A percentile compares a stretch with the other conserved stretches of the same genome.
Conservation (phyloP, 2,329 filamentous ascomycete genomes). For the Colletotrichum orbiculare region DNA sequence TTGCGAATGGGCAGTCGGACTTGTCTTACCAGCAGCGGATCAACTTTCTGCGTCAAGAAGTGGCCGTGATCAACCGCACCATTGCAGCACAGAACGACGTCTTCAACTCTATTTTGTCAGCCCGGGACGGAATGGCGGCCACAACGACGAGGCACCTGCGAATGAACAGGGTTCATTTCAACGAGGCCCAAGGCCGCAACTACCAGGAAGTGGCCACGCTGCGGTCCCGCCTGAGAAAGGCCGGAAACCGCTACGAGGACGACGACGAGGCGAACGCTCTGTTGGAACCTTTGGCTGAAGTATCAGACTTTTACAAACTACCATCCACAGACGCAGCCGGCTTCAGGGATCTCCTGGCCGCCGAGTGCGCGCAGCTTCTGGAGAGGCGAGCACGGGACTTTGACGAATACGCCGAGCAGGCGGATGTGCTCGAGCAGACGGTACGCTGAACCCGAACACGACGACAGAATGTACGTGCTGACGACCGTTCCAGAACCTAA, state of each 20-base stretch:
- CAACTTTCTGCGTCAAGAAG: slow-evolving; percentile 54
- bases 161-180: slow-evolving; percentile 36
- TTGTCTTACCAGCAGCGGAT: slow-evolving; percentile 54
- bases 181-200: slow-evolving; percentile 16
- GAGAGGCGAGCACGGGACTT: slow-evolving; percentile 48
- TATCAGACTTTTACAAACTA: slow-evolving; percentile 38
- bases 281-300: slow-evolving; percentile 22
- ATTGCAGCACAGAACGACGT: slow-evolving; percentile 47
- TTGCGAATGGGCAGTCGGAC: slow-evolving; percentile 52
- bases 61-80: slow-evolving; percentile 50
- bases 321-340: slow-evolving; percentile 28
- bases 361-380: slow-evolving; percentile 52
- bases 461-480: not conserved
- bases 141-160: slow-evolving; percentile 32
- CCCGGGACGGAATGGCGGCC: slow-evolving; percentile 8
- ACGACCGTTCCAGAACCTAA: slow-evolving; percentile 41
- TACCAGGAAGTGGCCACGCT: not conserved
- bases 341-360: slow-evolving; percentile 47
- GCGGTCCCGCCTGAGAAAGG: slow-evolving; percentile 28
- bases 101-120: slow-evolving; percentile 41
- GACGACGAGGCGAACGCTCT: slow-evolving; percentile 13
- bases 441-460: slow-evolving; percentile 30
- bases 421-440: slow-evolving; percentile 42
- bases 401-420: slow-evolving; percentile 41
- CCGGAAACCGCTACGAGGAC: slow-evolving; percentile 19